Evolutionary conservation across 148 eudicot species (phyloP).

Genomic region (Beta vulgaris): DNA sequence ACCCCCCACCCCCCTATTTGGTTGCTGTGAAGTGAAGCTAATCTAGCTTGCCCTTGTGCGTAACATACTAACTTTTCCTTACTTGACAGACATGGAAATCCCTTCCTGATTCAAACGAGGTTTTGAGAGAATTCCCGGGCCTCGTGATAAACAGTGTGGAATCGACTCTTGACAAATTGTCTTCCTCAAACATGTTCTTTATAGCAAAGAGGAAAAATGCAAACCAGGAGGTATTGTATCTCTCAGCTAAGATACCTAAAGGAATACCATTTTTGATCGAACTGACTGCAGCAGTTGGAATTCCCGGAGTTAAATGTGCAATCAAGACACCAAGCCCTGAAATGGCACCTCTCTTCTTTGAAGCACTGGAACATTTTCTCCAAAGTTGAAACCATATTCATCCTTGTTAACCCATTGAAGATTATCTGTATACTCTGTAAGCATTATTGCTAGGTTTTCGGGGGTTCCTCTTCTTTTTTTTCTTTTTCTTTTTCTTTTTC

Average conservation of each 20-base stretch:
- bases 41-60: not conserved
- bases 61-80: not conserved
- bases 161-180: conserved; percentile 62
- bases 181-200: conserved; percentile 86
- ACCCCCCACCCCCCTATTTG: too few relatives aligned
- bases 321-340: conserved; percentile 85
- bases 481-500: not conserved
- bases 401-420: not conserved
- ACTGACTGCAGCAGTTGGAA: conserved; percentile 69
- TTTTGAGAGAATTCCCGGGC: conserved; percentile 69
- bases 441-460: not conserved
- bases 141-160: conserved; percentile 69
- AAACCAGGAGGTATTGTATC: conserved; percentile 86
- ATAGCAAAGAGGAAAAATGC: conserved; percentile 89
- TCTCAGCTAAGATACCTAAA: conserved; percentile 85
- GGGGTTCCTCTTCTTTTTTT: not conserved
- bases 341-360: conserved; percentile 92
- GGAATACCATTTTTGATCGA: conserved; percentile 89
- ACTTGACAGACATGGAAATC: conserved; percentile 88
- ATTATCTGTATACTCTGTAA: conserved; percentile 21
- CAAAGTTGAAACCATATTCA: conserved; percentile 34
- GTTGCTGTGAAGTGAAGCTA: not conserved
- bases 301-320: conserved; percentile 84
- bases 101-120: conserved; percentile 90
- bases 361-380: conserved; percentile 70